These are phyloP conservation scores for Stachybotrys echinatus DNA, from an alignment of 2,329 filamentous ascomycete species.

Conservation along the genomic window DNA sequence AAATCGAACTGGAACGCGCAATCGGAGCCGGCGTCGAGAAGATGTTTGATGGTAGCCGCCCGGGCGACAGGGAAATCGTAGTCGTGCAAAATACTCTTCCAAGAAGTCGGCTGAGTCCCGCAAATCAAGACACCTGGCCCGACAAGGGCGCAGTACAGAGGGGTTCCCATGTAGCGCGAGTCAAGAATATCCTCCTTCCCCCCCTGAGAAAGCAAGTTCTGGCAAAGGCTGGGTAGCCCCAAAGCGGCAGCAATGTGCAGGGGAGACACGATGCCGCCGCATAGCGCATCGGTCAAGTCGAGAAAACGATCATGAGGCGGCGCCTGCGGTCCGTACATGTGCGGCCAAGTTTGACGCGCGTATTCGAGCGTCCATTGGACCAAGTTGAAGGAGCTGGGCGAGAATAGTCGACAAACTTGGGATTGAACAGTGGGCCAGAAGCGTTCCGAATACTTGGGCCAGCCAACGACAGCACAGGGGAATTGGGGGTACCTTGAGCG, in stretches of 20 bases:
- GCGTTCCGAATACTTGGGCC: slow-evolving; percentile 18
- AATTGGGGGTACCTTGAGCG: slow-evolving; percentile 17
- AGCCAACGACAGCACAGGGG: slow-evolving; percentile 17
- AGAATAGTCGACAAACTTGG: slow-evolving; percentile 22
- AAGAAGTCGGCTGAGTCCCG: slow-evolving; percentile 13
- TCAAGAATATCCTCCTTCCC: slow-evolving; percentile 11
- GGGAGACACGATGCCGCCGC: slow-evolving; percentile 19
- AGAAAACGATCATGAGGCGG: slow-evolving; percentile 15
- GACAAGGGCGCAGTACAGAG: slow-evolving; percentile 27
- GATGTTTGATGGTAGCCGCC: slow-evolving; percentile 12
- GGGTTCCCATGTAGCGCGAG: slow-evolving; percentile 18
- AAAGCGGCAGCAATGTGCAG: slow-evolving; percentile 29
- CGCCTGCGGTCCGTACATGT: slow-evolving; percentile 12
- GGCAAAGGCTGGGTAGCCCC: slow-evolving; percentile 21
- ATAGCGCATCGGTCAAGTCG: slow-evolving; percentile 22
- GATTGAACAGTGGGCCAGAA: slow-evolving; percentile 21
- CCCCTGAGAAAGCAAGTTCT: slow-evolving; percentile 14
- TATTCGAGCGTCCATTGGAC: slow-evolving; percentile 31
- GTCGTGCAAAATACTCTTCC: slow-evolving; percentile 10
- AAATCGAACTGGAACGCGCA: slow-evolving; percentile 11
- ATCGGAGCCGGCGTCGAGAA: slow-evolving; percentile 14
- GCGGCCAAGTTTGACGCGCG: slow-evolving; percentile 21
- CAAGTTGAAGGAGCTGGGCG: slow-evolving; percentile 20
- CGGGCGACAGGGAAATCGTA: slow-evolving; percentile 7
- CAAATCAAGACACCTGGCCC: slow-evolving; percentile 19